Percentiles rank a stretch among this genome's conserved stretches.
phyloP scores from a whole-genome alignment of 2,329 filamentous ascomycete species.

The Dendryphion nanum region DNA sequence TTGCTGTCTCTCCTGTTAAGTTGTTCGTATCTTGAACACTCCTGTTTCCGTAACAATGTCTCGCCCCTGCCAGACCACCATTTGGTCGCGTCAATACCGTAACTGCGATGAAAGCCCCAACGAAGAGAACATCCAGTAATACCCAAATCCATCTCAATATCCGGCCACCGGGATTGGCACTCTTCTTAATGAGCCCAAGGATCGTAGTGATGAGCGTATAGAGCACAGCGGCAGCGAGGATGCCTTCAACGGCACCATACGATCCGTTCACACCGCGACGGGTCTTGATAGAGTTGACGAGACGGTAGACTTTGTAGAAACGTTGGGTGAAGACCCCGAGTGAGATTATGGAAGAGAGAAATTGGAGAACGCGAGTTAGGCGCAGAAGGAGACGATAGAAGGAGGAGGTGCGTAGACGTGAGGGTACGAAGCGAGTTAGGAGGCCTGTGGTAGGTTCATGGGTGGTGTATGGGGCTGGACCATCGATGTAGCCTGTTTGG shows the following conservation, averaged over 20 bases:
- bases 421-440: too few species aligned
- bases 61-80: too few species aligned
- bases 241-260: constrained; percentile 45
- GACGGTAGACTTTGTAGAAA: constrained; percentile 41
- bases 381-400: constrained; percentile 34
- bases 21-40: too few species aligned
- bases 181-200: constrained; percentile 35
- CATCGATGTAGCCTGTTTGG: too few species aligned
- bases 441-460: too few species aligned
- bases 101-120: constrained; percentile 47
- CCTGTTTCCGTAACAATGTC: too few species aligned
- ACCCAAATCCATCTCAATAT: constrained; percentile 42
- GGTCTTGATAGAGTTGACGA: constrained; percentile 32
- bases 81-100: too few species aligned
- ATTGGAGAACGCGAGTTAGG: constrained; percentile 43
- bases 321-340: constrained; percentile 46
- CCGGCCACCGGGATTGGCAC: constrained; percentile 22
- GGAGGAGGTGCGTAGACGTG: too few species aligned
- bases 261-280: constrained; percentile 26
- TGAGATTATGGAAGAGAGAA: constrained; percentile 44
- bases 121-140: constrained; percentile 40
- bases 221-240: constrained; percentile 45
- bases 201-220: constrained; percentile 43
- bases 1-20: too few species aligned
- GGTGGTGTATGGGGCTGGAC: too few species aligned